phyloP scores from a whole-genome alignment of 805 yeast genomes.

The Cyberlindnera mycetangii region DNA sequence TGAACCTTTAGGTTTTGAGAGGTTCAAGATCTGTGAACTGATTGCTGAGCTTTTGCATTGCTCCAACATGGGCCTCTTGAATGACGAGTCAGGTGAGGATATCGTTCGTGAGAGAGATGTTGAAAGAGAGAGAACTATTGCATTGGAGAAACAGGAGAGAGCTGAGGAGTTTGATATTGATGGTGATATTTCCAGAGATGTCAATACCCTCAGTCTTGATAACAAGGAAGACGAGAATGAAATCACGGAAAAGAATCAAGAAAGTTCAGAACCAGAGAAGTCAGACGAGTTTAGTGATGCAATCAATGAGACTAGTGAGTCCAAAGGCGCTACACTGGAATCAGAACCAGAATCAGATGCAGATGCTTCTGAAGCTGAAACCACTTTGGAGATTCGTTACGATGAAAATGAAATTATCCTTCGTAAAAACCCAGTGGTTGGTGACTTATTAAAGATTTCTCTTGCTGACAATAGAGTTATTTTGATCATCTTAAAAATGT shows the following conservation, averaged over 20 bases:
- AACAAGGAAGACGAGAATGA: constrained; percentile 8
- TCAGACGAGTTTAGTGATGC: neutral
- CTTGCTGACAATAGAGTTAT: constrained; percentile 73
- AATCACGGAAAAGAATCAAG: constrained; percentile 17
- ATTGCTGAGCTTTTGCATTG: constrained; percentile 95
- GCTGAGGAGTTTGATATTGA: constrained; percentile 34
- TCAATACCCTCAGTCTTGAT: constrained; percentile 22
- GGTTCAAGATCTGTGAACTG: constrained; percentile 86
- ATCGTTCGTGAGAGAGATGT: constrained; percentile 67
- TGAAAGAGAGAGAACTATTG: constrained; percentile 53
- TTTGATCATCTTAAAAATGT: constrained; percentile 64
- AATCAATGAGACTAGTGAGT: constrained; percentile 6
- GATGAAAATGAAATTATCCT: constrained; percentile 39
- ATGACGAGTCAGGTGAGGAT: constrained; percentile 69
- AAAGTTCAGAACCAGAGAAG: neutral
- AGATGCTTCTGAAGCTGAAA: constrained; percentile 19
- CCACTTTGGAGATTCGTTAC: constrained; percentile 31
- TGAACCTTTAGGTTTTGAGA: constrained; percentile 84
- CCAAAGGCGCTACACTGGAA: constrained; percentile 17
- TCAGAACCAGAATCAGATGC: constrained; percentile 28
- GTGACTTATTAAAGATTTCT: constrained; percentile 83
- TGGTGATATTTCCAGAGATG: constrained; percentile 31
- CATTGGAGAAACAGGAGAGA: constrained; percentile 28
- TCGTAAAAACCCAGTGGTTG: constrained; percentile 67
- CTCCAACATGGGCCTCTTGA: constrained; percentile 92